Evolutionary conservation across 2,329 filamentous ascomycete species (phyloP).

Genomic region (Ophiostoma populinum): DNA sequence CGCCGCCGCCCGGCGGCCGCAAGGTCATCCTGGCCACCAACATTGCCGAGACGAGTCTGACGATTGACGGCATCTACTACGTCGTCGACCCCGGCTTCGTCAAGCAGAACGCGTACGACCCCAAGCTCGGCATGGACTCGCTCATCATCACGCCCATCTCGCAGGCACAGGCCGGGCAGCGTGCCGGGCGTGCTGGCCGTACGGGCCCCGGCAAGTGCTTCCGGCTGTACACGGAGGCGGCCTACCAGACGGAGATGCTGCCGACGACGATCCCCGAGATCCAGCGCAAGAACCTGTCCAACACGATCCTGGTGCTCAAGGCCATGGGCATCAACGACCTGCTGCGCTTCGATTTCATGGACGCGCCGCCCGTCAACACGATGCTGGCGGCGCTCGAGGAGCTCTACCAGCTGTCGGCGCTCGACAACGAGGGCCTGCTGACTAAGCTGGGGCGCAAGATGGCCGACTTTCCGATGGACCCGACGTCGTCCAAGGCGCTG

Average conservation of each 20-base stretch:
- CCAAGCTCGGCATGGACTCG: slow-evolving; percentile 95
- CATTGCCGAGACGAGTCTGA: slow-evolving; percentile 95
- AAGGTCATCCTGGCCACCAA: slow-evolving; percentile 98
- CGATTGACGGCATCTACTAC: slow-evolving; percentile 94
- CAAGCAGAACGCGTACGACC: slow-evolving; percentile 93
- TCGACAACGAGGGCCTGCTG: slow-evolving; percentile 88
- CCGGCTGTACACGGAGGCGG: slow-evolving; percentile 83
- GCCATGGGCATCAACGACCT: slow-evolving; percentile 98
- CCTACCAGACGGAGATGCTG: slow-evolving; percentile 92
- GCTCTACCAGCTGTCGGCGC: slow-evolving; percentile 73
- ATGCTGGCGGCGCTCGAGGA: slow-evolving; percentile 95
- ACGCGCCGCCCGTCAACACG: slow-evolving; percentile 90
- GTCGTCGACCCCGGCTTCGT: slow-evolving; percentile 95
- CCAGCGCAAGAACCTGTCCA: slow-evolving; percentile 79
- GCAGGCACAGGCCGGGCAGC: slow-evolving; percentile 88
- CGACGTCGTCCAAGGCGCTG: slow-evolving; percentile 74
- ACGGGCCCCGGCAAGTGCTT: slow-evolving; percentile 96
- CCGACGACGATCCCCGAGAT: slow-evolving; percentile 94
- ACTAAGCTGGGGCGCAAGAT: slow-evolving; percentile 89
- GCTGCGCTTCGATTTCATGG: slow-evolving; percentile 97
- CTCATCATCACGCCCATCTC: slow-evolving; percentile 91
- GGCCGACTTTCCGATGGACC: slow-evolving; percentile 98
- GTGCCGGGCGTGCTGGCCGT: slow-evolving; percentile 79
- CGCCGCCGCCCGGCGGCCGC: slow-evolving; percentile 64
- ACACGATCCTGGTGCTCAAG: slow-evolving; percentile 93